phyloP scores from a whole-genome alignment of 129 eudicot genomes.

The Centaurea solstitialis region DNA sequence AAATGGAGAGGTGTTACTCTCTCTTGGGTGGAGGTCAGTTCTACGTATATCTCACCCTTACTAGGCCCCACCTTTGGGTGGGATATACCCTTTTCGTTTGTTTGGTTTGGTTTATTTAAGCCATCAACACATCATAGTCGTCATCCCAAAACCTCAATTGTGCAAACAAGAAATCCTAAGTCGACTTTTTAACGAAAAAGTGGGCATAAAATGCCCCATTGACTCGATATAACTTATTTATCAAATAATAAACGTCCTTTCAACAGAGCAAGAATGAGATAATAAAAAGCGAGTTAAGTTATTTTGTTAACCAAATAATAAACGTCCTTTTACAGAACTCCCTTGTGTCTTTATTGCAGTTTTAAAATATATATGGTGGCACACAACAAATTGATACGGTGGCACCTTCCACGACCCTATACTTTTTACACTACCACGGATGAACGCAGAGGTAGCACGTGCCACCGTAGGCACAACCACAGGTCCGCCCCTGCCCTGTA shows the following conservation, averaged over 20 bases:
- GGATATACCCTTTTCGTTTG: neutral
- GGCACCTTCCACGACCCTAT: too few species aligned
- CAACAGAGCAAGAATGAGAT: neutral
- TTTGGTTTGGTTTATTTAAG: neutral
- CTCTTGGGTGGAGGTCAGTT: neutral
- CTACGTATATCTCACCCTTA: neutral
- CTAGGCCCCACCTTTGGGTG: neutral
- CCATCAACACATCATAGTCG: neutral
- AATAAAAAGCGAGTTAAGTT: too few species aligned
- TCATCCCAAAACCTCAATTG: neutral
- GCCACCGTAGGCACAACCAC: too few species aligned
- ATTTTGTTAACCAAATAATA: too few species aligned
- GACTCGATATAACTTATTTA: neutral
- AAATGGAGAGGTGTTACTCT: too few species aligned
- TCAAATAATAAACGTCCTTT: neutral
- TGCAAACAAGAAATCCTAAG: neutral
- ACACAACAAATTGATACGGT: too few species aligned
- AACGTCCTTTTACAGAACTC: too few species aligned
- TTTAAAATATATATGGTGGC: too few species aligned
- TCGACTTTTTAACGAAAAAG: neutral
- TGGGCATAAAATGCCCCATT: neutral
- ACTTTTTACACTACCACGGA: too few species aligned
- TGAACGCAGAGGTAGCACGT: too few species aligned
- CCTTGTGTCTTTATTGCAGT: too few species aligned
- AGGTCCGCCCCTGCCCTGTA: too few species aligned